Base-by-base conservation (phyloP, 768 basidiomycete genomes). In the Tylopilus sp. region DNA sequence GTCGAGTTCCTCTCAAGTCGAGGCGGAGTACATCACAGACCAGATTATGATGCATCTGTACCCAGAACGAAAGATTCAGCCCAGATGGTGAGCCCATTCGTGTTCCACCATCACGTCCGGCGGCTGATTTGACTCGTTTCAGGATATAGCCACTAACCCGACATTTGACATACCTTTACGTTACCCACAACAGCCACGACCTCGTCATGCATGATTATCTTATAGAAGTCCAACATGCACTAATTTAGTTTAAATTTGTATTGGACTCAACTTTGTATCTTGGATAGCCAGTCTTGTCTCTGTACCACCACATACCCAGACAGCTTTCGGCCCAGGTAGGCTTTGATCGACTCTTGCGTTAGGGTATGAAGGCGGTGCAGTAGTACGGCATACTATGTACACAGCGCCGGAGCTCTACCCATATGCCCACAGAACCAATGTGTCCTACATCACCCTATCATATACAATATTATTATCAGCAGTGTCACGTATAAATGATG, bases 31-130 rank as follows among this genome's bases (percentile, higher is more conserved):
- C 50, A 62, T 59, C 31, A 61, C 67, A 2, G 67, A 69, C 54
- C 69, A 70, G 47, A 70, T 70, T 40, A 59, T 69, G 64, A 69
- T 69, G 67, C 53, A 65, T 35, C 57, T 69, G 11, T 70, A 70
- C 39, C 67, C 67, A 23, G 67, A 69, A 53, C 66, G 55, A 53
- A 50, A 52, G 23, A 69, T 69, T 17, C 69, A 64, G 43, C 67
- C 67, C 12, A 56, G 67, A 57, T 69, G 67, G 67, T 70, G 44
- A 51, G 67, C 47, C 12, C 2, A 1, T 39, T 30, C 39, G 15
- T 48, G 23, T 17, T 10, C n/a, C 44, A 22, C 18, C 8, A 28
- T 55, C 52, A 26, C 21, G 42, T 30, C 15, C 4, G 6, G 2
- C 6, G 7, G 35, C 41, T 59, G 18, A 36, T 33, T 17, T 4